Conservation (phyloP, 257 asterid genomes). For the Anisodus acutangulus region DNA sequence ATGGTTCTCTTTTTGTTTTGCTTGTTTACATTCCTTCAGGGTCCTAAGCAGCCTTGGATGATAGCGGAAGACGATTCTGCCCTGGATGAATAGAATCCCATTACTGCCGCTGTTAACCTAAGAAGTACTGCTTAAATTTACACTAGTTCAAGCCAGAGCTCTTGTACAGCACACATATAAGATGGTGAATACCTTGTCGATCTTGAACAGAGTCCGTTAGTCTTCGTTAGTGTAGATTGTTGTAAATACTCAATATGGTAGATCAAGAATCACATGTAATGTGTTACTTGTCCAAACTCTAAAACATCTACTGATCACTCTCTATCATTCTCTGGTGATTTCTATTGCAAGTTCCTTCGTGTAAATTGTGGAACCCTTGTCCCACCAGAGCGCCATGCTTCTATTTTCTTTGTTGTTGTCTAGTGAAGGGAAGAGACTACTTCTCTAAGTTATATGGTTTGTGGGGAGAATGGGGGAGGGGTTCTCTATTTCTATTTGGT, state of each 20-base stretch:
- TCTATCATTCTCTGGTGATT: not conserved
- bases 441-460: not conserved
- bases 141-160: not conserved
- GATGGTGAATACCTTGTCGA: constrained; percentile 15
- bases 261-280: constrained; percentile 8
- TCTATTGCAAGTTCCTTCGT: not conserved
- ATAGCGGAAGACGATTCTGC: constrained; percentile 51
- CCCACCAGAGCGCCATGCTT: not conserved
- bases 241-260: constrained; percentile 12
- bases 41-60: constrained; percentile 92
- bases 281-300: not conserved
- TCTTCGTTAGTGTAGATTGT: constrained; percentile 5
- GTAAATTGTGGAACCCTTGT: not conserved
- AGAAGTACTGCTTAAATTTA: not conserved
- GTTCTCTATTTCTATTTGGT: not conserved
- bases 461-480: not conserved
- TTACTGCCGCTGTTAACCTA: not conserved
- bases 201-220: constrained; percentile 20
- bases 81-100: not conserved
- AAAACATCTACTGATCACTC: not conserved
- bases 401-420: not conserved
- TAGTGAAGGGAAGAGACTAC: not conserved
- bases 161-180: constrained; percentile 31
- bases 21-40: constrained; percentile 44
- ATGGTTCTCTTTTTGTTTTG: not conserved